Conservation (phyloP, 2,329 filamentous ascomycete genomes). For the Podosphaera xanthii region DNA sequence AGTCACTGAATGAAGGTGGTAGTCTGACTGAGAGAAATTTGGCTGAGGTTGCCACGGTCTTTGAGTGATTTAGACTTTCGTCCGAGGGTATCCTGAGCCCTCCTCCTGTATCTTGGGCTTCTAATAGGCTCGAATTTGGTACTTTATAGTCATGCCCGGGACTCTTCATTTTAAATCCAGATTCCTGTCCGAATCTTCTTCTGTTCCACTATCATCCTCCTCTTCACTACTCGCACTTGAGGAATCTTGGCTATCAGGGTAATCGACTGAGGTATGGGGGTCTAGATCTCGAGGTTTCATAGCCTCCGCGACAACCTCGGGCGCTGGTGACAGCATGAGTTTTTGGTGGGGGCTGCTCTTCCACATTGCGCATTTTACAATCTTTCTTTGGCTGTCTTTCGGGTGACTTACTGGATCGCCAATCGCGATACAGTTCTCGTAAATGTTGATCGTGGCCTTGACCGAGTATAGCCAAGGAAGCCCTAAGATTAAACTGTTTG, state of each 20-base stretch:
- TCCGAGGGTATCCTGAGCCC: too few relatives aligned
- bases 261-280: neutral
- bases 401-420: neutral
- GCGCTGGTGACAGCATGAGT: neutral
- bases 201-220: neutral
- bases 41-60: too few relatives aligned
- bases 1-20: neutral
- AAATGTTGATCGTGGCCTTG: neutral
- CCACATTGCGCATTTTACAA: neutral
- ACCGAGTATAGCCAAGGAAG: neutral
- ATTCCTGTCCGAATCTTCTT: neutral
- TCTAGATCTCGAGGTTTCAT: neutral
- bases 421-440: neutral
- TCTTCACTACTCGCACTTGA: neutral
- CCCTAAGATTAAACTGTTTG: neutral
- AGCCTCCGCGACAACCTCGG: neutral
- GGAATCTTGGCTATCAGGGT: neutral
- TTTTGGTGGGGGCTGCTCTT: neutral
- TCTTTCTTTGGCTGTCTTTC: neutral
- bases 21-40: neutral
- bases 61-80: too few relatives aligned
- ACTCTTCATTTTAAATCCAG: neutral
- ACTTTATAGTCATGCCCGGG: neutral
- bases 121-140: neutral
- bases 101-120: too few relatives aligned